Evolutionary conservation across 768 basidiomycete genomes (phyloP).

Genomic region (Leccinum subgranulosum): DNA sequence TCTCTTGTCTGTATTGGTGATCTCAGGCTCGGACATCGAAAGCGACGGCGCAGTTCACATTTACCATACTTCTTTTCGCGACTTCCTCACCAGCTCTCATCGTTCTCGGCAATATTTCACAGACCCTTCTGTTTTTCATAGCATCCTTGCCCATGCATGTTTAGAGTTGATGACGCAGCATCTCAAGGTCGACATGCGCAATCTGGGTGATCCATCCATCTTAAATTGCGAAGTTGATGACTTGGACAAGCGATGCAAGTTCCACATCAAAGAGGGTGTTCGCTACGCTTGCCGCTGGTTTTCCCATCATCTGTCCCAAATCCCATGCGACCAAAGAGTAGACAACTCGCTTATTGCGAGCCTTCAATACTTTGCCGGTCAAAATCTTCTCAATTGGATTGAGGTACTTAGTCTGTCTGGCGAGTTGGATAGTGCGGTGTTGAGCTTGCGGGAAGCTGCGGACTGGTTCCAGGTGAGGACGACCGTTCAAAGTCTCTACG

Average conservation of each 20-base stretch:
- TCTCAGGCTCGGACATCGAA: conserved; percentile 5
- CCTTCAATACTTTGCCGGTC: conserved; percentile 10
- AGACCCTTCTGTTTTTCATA: conserved; percentile 10
- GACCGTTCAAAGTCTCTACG: not conserved
- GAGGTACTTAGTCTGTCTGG: conserved; percentile 19
- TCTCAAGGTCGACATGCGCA: conserved; percentile 14
- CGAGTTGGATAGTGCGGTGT: conserved; percentile 12
- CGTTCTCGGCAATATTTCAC: conserved; percentile 18
- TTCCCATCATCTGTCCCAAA: conserved; percentile 12
- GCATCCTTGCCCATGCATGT: conserved; percentile 11
- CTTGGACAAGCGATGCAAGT: conserved; percentile 10
- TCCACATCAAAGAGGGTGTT: conserved; percentile 12
- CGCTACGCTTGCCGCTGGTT: conserved; percentile 23
- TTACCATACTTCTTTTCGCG: conserved; percentile 22
- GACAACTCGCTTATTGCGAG: conserved; percentile 5
- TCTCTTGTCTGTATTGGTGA: conserved; percentile 15
- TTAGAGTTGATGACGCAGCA: conserved; percentile 16
- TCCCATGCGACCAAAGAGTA: conserved; percentile 2
- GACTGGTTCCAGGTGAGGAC: conserved; percentile 15
- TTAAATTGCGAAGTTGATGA: conserved; percentile 14
- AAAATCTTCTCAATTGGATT: conserved; percentile 16
- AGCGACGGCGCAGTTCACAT: conserved; percentile 11
- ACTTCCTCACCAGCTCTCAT: conserved; percentile 13
- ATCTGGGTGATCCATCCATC: conserved; percentile 7
- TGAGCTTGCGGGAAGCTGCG: conserved; percentile 8